Evolutionary conservation across 2,329 filamentous ascomycete species (phyloP), one percentile per base, ranked within the genome.

Genomic region (Phialemonium atrogriseum): DNA sequence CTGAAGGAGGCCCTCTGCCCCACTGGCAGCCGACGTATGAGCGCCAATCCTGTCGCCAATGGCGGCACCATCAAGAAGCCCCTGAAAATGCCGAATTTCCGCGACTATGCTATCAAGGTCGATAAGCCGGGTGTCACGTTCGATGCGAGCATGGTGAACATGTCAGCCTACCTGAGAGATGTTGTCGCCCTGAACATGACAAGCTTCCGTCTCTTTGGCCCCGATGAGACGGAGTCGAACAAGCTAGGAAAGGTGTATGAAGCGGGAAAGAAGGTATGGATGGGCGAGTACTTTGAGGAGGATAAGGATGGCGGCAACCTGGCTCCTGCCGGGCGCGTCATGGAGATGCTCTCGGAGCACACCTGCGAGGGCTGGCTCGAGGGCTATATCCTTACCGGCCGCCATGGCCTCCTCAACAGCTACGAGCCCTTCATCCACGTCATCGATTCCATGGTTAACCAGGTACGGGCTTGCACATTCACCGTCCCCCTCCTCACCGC

Each of bases 341-440:
- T 88, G 80, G 83, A 88, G 54, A 87, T 87, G 52, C 69, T 88
- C n/a, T 83, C 77, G 12, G 83, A 88, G 55, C 83, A 88, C 51
- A 87, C 80, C 11, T 75, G 73, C 38, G 82, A 88, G 54, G 83
- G 80, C 16, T 88, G 82, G 82, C 65, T 88, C 11, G 82, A 88
- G 60, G 83, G 83, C 4, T 88, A 87, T 50, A 58, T 84, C 24
- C 66, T 88, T 3, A 84, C 75, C 33, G 83, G 83, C 17, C 71
- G 83, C 5, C 82, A 87, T 42, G 82, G 83, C 10, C 52, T 88
- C 37, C 69, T 88, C 37, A 87, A 86, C 67, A 82, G 77, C 50
- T 88, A 88, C 58, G 83, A 88, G 54, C 80, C 82, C 0, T 88
- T 88, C 50, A 83, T 87, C 37, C 81, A 87, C 49, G 75, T 88